A percentile compares a stretch with the other conserved stretches of the same genome.
phyloP scores from a whole-genome alignment of 768 basidiomycete genomes.

The Lactarius indigo region DNA sequence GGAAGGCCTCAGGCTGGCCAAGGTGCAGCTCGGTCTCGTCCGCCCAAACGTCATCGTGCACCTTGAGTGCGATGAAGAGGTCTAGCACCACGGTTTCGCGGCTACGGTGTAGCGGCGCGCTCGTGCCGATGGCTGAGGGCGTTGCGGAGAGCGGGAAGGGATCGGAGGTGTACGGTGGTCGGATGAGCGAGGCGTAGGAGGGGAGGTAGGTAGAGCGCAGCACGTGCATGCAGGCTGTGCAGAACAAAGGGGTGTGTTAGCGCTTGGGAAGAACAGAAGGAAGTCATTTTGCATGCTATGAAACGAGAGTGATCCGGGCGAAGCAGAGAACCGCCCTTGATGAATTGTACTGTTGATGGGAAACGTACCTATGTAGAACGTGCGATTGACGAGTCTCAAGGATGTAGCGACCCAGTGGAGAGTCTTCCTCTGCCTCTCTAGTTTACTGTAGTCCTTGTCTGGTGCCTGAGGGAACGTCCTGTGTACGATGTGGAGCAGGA shows the following conservation, averaged over 20 bases:
- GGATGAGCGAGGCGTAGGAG: slow-evolving; percentile 58
- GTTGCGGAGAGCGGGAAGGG: slow-evolving; percentile 49
- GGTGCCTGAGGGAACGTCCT: slow-evolving; percentile 52
- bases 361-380: slow-evolving; percentile 61
- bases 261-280: not conserved
- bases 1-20: slow-evolving; percentile 70
- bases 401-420: slow-evolving; percentile 66
- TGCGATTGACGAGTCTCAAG: slow-evolving; percentile 61
- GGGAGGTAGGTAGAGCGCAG: slow-evolving; percentile 73
- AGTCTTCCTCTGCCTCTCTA: slow-evolving; percentile 58
- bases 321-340: not conserved
- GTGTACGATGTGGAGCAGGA: slow-evolving; percentile 69
- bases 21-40: slow-evolving; percentile 75
- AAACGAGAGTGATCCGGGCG: not conserved
- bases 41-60: slow-evolving; percentile 72
- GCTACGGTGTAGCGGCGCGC: slow-evolving; percentile 46
- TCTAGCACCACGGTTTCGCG: slow-evolving; percentile 76
- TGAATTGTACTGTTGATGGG: not conserved
- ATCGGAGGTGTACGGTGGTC: slow-evolving; percentile 69
- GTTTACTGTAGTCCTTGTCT: slow-evolving; percentile 38
- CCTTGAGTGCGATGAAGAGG: slow-evolving; percentile 75
- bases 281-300: not conserved
- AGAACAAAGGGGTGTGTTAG: not conserved
- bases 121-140: slow-evolving; percentile 19
- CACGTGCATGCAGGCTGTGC: slow-evolving; percentile 72